Conservation (phyloP, 768 basidiomycete genomes). For the Mycena galopus region DNA sequence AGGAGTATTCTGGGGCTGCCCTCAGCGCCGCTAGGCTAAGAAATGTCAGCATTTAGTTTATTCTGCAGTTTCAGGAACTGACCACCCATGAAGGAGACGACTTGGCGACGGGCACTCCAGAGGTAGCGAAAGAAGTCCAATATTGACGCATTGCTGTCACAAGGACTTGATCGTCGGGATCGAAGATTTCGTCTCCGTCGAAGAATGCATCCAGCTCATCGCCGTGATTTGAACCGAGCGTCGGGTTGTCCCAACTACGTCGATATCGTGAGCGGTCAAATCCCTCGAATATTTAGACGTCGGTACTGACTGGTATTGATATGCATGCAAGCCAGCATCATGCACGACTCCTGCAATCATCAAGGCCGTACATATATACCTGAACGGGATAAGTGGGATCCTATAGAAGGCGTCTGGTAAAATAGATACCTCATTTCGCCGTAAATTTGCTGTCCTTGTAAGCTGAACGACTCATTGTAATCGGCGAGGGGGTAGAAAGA, state of each 20-base stretch:
- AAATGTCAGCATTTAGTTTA: not conserved
- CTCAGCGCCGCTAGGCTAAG: not conserved
- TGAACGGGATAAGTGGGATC: not conserved
- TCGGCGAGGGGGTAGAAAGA: constrained; percentile 50
- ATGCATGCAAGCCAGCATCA: constrained; percentile 40
- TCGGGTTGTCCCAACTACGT: constrained; percentile 54
- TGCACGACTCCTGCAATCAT: constrained; percentile 49
- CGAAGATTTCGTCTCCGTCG: constrained; percentile 40
- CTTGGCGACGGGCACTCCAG: constrained; percentile 45
- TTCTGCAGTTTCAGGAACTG: constrained; percentile 8
- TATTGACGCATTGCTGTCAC: constrained; percentile 55
- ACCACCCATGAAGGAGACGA: constrained; percentile 46
- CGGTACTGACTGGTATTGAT: constrained; percentile 51
- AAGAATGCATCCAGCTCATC: constrained; percentile 56
- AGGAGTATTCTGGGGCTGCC: constrained; percentile 49
- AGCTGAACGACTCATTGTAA: constrained; percentile 50
- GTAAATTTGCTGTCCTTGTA: constrained; percentile 61
- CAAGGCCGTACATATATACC: constrained; percentile 58
- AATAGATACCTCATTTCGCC: constrained; percentile 52
- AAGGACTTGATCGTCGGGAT: constrained; percentile 45
- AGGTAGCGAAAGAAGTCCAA: constrained; percentile 56
- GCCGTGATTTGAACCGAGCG: constrained; percentile 53
- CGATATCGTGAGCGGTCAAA: not conserved
- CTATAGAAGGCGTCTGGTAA: not conserved
- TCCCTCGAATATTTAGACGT: not conserved